Evolutionary conservation across 495 filamentous ascomycete species (phyloP), one percentile per base, ranked within the genome.

Genomic region (Delitschia confertaspora): DNA sequence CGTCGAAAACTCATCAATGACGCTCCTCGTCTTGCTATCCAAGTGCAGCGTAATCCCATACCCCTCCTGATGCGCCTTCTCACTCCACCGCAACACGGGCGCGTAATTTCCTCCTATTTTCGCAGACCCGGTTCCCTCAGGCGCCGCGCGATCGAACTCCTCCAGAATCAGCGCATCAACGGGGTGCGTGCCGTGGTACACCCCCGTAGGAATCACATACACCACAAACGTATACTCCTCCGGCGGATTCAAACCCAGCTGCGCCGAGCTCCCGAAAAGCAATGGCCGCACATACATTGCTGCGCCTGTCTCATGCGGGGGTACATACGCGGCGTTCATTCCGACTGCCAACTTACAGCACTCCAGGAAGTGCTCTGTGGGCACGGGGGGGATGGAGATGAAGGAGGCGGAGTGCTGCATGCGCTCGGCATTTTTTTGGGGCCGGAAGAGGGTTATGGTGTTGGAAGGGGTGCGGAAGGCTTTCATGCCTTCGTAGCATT

Each of bases 401-500:
- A 82, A 85, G 17, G 72, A 72, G 30, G 84, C 82, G 8, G 78
- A 84, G 63, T 82, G 73, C 51, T 78, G 75, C 74, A 95, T 75
- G 37, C 88, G 83, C n/a, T 55, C 65, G 6, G 88, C 88, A 60
- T 95, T 93, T 49, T 75, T 70, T 49, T 74, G 68, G 0, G 88
- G 83, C 11, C 88, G 83, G 73, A 94, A 94, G 51, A 93, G 71
- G 48, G 75, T 70, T 60, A 94, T 83, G 22, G 64, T 56, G 40
- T 67, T 55, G 25, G 69, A 67, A 21, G 81, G 77, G 24, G 73
- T 71, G 25, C 88, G 85, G 72, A 93, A 93, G 38, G 88, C 85
- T 62, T 94, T 95, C 42, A 94, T 72, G 7, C 88, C 88, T 55
- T 95, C 88, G 71, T 88, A 95, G 34, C 85, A 88, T 68, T 95